Conservation (phyloP, 495 filamentous ascomycete species). For the Cairneyella variabilis region DNA sequence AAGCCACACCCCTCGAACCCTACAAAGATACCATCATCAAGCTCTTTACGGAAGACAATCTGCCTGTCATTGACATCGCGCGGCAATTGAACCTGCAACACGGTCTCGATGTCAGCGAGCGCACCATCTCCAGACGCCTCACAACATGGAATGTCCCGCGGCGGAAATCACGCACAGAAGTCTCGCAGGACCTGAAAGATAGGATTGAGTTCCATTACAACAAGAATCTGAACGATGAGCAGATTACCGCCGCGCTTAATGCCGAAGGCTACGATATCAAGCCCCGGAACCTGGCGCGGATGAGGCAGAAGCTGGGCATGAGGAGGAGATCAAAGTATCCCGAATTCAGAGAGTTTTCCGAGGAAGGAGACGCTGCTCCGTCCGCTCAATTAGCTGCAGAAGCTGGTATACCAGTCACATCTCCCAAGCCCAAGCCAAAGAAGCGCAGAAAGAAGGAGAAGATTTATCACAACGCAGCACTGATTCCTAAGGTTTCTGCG, state of each 20-base stretch:
- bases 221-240: constrained; percentile 25
- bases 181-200: constrained; percentile 16
- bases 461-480: constrained; percentile 11
- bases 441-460: constrained; percentile 14
- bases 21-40: constrained; percentile 22
- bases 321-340: constrained; percentile 22
- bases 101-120: constrained; percentile 22
- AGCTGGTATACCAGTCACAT: neutral
- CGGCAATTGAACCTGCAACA: constrained; percentile 20
- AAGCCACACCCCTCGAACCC: constrained; percentile 19
- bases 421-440: constrained; percentile 1
- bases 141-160: constrained; percentile 23
- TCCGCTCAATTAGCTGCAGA: constrained; percentile 8
- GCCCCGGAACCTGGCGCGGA: constrained; percentile 12
- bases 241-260: constrained; percentile 15
- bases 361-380: constrained; percentile 14
- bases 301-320: constrained; percentile 25
- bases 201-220: constrained; percentile 22
- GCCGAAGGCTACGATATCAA: constrained; percentile 23
- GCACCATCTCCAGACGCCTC: constrained; percentile 22
- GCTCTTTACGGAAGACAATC: constrained; percentile 18
- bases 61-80: constrained; percentile 24
- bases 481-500: constrained; percentile 23
- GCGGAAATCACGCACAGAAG: constrained; percentile 15
- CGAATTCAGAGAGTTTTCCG: constrained; percentile 23